Evolutionary conservation across 106 monocot genomes (phyloP).

Genomic region (Platanthera zijinensis): DNA sequence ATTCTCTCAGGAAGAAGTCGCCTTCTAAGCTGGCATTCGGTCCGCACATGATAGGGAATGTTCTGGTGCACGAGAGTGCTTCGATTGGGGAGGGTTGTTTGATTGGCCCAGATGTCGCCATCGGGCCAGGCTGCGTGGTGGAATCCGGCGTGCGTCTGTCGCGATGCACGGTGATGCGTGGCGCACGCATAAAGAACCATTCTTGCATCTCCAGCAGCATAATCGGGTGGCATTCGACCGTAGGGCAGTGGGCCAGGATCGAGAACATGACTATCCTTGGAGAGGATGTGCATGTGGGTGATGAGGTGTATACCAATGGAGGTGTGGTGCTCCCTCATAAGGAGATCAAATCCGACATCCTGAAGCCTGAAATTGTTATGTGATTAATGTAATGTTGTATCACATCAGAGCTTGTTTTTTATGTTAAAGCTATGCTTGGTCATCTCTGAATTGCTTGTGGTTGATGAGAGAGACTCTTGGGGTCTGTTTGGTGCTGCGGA

Average conservation of each 20-base stretch:
- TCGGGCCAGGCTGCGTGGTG: slow-evolving; percentile 61
- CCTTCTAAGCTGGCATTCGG: slow-evolving; percentile 33
- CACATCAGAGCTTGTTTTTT: no score
- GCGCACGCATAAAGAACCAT: slow-evolving; percentile 51
- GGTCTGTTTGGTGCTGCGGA: no score
- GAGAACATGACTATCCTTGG: slow-evolving; percentile 89
- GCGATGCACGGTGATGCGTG: slow-evolving; percentile 57
- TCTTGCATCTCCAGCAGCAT: slow-evolving; percentile 64
- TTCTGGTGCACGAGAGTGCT: slow-evolving; percentile 63
- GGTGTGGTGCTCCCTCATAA: slow-evolving; percentile 88
- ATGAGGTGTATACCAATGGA: slow-evolving; percentile 84
- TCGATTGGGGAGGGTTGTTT: slow-evolving; percentile 58
- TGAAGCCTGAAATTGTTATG: slow-evolving; percentile 88
- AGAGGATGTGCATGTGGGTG: slow-evolving; percentile 78
- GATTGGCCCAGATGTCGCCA: slow-evolving; percentile 61
- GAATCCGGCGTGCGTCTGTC: slow-evolving; percentile 68
- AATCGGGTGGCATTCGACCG: slow-evolving; percentile 76
- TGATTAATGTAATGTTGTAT: slow-evolving; percentile 7
- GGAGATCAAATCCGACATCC: slow-evolving; percentile 82
- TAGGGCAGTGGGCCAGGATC: slow-evolving; percentile 67
- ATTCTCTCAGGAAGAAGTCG: slow-evolving; percentile 39
- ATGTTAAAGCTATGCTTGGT: no score
- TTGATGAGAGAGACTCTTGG: no score
- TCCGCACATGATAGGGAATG: slow-evolving; percentile 54
- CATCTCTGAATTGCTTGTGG: no score